Conservation (phyloP, 2,329 filamentous ascomycete species). For the Alternaria ventricosa region DNA sequence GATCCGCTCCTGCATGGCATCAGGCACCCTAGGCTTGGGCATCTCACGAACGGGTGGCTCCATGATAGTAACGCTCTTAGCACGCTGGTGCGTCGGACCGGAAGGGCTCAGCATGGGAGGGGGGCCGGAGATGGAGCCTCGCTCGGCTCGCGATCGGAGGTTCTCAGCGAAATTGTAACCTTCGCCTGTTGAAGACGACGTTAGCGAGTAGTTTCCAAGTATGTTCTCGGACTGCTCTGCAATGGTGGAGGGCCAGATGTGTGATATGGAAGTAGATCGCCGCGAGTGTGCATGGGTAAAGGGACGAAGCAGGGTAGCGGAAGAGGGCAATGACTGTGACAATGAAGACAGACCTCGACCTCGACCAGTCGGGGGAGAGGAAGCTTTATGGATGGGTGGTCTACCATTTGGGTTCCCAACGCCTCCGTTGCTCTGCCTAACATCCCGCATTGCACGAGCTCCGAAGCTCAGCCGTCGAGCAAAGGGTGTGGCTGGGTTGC, state of each 20-base stretch:
- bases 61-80: conserved; percentile 71
- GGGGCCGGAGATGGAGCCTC: conserved; percentile 63
- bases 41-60: conserved; percentile 63
- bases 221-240: conserved; percentile 40
- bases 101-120: conserved; percentile 21
- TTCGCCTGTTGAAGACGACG: conserved; percentile 73
- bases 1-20: conserved; percentile 96
- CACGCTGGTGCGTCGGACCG: conserved; percentile 62
- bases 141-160: conserved; percentile 88
- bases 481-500: conserved; percentile 75
- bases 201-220: conserved; percentile 66
- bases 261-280: conserved; percentile 34
- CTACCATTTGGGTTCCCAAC: conserved; percentile 68
- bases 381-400: conserved; percentile 59
- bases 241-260: conserved; percentile 37
- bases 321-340: conserved; percentile 42
- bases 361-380: conserved; percentile 61
- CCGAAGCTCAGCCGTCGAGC: conserved; percentile 89
- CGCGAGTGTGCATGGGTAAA: conserved; percentile 28
- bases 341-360: conserved; percentile 64
- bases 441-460: conserved; percentile 75
- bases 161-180: conserved; percentile 98
- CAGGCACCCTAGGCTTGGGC: conserved; percentile 70
- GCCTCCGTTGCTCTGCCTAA: conserved; percentile 62
- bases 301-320: conserved; percentile 31